Conservation (phyloP, 805 yeast species). For the Blastobotrys americana region DNA sequence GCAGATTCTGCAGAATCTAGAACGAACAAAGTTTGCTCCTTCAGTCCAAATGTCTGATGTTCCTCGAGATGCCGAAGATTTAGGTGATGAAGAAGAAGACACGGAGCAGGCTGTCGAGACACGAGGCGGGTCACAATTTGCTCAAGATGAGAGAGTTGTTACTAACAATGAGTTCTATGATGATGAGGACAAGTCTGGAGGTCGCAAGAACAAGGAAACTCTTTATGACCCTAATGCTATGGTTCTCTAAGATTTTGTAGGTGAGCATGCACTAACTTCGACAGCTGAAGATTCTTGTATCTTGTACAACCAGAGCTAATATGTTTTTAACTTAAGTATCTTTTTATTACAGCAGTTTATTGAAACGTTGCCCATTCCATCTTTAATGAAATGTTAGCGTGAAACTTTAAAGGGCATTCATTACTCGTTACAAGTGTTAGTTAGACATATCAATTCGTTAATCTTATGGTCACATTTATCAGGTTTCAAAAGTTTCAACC, state of each 20-base stretch:
- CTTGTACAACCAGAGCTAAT: conserved; percentile 6
- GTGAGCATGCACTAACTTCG: too few species aligned
- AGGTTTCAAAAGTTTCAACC: too few species aligned
- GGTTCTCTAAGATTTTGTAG: conserved; percentile 9
- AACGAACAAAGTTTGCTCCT: conserved; percentile 93
- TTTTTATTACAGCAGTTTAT: too few species aligned
- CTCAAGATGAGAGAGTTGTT: conserved; percentile 66
- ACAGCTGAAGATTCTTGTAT: too few species aligned
- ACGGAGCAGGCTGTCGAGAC: conserved; percentile 71
- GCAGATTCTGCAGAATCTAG: conserved; percentile 69
- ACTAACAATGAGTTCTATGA: conserved; percentile 76
- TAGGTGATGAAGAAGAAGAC: conserved; percentile 84
- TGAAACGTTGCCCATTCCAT: too few species aligned
- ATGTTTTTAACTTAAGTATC: background rate
- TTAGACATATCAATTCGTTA: too few species aligned
- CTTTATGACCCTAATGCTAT: conserved; percentile 13
- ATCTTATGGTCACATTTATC: too few species aligned
- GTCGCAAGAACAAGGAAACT: conserved; percentile 16
- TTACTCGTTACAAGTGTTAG: too few species aligned
- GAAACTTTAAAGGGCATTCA: too few species aligned
- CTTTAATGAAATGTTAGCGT: too few species aligned
- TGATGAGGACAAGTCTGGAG: conserved; percentile 44
- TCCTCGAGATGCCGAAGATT: conserved; percentile 82
- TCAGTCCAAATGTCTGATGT: conserved; percentile 88
- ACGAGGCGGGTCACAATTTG: conserved; percentile 82